Conservation (phyloP, 306 rosid species). For the Geum urbanum region DNA sequence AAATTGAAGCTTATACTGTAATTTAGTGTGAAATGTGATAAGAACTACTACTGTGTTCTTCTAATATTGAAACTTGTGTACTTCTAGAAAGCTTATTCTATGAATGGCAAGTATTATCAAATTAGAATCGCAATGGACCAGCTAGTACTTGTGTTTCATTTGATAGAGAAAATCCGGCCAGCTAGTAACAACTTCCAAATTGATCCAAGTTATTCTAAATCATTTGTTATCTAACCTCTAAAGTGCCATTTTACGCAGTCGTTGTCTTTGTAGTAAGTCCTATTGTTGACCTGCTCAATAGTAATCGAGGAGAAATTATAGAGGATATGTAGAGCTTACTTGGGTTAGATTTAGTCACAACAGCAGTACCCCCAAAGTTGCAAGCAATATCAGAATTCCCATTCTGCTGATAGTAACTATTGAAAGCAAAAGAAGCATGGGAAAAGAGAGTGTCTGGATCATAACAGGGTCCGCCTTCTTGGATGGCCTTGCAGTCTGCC, state of each 20-base stretch:
- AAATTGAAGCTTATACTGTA: background rate
- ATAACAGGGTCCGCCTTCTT: conserved; percentile 55
- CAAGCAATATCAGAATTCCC: conserved; percentile 95
- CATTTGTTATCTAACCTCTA: background rate
- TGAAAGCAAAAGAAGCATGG: conserved; percentile 94
- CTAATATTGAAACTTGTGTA: background rate
- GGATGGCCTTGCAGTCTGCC: conserved; percentile 64
- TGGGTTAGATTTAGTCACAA: conserved; percentile 56
- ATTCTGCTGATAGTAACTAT: conserved; percentile 66
- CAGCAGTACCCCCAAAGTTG: conserved; percentile 91
- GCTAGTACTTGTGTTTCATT: background rate
- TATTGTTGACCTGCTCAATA: background rate
- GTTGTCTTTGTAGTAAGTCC: background rate
- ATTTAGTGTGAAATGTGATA: background rate
- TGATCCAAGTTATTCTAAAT: background rate
- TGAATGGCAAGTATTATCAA: background rate
- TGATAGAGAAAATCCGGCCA: background rate
- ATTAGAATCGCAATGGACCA: background rate
- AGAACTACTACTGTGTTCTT: background rate
- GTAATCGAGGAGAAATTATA: background rate
- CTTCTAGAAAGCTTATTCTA: background rate
- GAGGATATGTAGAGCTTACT: conserved; percentile 18
- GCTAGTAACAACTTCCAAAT: background rate
- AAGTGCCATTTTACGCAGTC: background rate
- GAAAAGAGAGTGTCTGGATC: conserved; percentile 74